Conservation (phyloP, 2,329 filamentous ascomycete genomes). For the Exophiala oligosperma region DNA sequence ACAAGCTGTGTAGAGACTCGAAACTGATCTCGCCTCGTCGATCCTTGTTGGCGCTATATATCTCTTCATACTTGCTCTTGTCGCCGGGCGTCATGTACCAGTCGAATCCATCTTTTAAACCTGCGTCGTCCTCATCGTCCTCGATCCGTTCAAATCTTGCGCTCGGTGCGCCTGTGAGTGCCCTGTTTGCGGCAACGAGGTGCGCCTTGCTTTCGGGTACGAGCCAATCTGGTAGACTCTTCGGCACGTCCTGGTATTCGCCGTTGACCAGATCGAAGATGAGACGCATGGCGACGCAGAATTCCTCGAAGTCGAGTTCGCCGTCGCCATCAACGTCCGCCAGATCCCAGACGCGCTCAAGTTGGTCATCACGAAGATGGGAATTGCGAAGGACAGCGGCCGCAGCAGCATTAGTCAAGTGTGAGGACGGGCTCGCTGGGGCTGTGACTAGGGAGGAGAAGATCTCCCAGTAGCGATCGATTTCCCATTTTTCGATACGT, state of each 20-base stretch:
- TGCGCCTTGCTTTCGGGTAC: constrained; percentile 94
- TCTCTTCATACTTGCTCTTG: constrained; percentile 93
- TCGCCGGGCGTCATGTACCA: constrained; percentile 98
- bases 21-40: constrained; percentile 71
- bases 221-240: constrained; percentile 87
- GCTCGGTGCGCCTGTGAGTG: constrained; percentile 72
- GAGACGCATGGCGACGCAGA: constrained; percentile 96
- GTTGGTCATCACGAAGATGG: constrained; percentile 72
- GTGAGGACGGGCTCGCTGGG: constrained; percentile 45
- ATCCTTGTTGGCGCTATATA: constrained; percentile 90
- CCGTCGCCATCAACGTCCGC: constrained; percentile 97
- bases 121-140: constrained; percentile 72
- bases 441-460: constrained; percentile 60
- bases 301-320: constrained; percentile 98
- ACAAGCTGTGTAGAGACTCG: constrained; percentile 42
- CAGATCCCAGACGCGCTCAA: constrained; percentile 97
- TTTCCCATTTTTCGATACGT: constrained; percentile 68
- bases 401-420: constrained; percentile 68
- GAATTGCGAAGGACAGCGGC: constrained; percentile 73
- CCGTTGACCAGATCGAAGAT: constrained; percentile 98
- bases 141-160: constrained; percentile 74
- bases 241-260: constrained; percentile 87
- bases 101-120: constrained; percentile 94
- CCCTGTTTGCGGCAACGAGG: constrained; percentile 78
- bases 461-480: constrained; percentile 79